Evolutionary conservation across 2,329 filamentous ascomycete species (phyloP), one percentile per base, ranked within the genome.

Genomic region (Cercospora sojina): DNA sequence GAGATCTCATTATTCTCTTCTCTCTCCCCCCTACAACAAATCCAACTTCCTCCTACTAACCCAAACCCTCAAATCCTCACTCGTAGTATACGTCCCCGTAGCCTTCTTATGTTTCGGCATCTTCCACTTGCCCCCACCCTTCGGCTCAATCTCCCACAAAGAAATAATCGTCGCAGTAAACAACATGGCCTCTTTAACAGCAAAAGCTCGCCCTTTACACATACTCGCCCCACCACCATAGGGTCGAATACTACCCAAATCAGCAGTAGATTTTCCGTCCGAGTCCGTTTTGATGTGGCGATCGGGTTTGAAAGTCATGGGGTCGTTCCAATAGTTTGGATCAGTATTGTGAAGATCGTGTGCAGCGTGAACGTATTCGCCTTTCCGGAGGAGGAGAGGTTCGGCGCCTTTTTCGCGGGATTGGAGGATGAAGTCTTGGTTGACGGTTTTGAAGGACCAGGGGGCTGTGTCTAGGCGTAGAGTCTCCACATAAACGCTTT

Each of bases 91-190:
- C 13, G 86, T 80, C 2, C 80, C 82, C 62, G 80, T 82, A 5
- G 82, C 83, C 69, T 79, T 81, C 71, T 74, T 79, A 72, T 81
- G 80, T 47, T 76, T 77, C 0, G 87, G 87, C 51, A 88, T 78
- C 18, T 78, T 78, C 82, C 86, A 87, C 0, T 76, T 77, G 6
- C 77, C 77, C 16, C 80, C 79, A 57, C 75, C 75, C 0, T 77
- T 79, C 0, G 84, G 80, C 62, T 83, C 77, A 65, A 88, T 82
- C 51, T 88, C 83, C 85, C 86, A 88, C 71, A 86, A 79, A 5
- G 80, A 78, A 20, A 88, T 72, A 23, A 88, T 80, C 1, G 82
- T 80, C 16, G 85, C 85, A 1, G 81, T 80, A 53, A 86, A 82
- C 25, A 82, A 75, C 51, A 88, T 70, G 18, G 82, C 80, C 71